phyloP scores from a whole-genome alignment of 148 eudicot genomes.

The Tetragonia tetragonoides region DNA sequence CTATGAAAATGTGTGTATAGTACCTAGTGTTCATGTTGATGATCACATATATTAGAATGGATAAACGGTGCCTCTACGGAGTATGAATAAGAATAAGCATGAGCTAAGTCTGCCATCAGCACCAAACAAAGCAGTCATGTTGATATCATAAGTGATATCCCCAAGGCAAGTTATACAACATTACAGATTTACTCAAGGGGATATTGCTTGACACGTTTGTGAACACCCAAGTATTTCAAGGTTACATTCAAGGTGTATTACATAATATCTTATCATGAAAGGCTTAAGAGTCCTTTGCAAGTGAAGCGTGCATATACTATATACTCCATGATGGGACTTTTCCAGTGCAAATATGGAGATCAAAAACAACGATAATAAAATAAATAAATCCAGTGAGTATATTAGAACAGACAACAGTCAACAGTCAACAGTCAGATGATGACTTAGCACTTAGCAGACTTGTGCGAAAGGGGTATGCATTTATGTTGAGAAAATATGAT shows the following conservation, averaged over 20 bases:
- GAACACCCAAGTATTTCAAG: background rate
- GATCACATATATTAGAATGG: background rate
- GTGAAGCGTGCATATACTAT: background rate
- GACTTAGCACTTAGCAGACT: background rate
- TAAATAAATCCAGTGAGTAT: no score
- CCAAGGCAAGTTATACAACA: background rate
- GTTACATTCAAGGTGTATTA: background rate
- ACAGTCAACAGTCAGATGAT: background rate
- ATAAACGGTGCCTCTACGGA: background rate
- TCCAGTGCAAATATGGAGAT: no score
- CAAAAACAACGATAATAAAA: no score
- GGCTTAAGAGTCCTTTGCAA: background rate
- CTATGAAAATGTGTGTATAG: background rate
- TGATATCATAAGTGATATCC: background rate
- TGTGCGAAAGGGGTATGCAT: background rate
- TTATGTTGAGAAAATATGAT: background rate
- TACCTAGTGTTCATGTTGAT: background rate
- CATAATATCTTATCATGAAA: background rate
- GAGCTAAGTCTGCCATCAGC: background rate
- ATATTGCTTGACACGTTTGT: background rate
- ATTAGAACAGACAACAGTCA: no score
- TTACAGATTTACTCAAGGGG: background rate
- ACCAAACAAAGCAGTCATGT: background rate
- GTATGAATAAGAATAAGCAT: background rate
- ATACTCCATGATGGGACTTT: background rate